Evolutionary conservation across 1,284 basidiomycete species (phyloP).

Genomic region (Ganoderma meredithae): DNA sequence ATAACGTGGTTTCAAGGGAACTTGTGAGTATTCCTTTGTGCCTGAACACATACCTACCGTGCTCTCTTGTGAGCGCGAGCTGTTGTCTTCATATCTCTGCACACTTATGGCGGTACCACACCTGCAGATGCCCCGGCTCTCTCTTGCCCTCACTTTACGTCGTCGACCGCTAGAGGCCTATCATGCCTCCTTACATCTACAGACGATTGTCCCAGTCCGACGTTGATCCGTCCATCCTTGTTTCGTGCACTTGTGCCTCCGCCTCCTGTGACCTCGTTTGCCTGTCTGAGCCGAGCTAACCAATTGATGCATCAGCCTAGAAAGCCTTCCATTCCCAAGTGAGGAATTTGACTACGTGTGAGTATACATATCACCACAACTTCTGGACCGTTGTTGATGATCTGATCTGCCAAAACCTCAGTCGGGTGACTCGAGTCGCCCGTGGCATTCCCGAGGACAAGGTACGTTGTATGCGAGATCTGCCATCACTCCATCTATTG

Average conservation of each 20-base stretch:
- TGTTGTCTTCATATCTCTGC: neutral
- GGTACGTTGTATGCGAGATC: slow-evolving; percentile 45
- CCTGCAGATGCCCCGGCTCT: neutral
- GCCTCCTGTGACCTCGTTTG: neutral
- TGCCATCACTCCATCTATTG: slow-evolving; percentile 13
- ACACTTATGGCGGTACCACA: neutral
- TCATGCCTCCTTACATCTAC: neutral
- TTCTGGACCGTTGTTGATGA: slow-evolving; percentile 24
- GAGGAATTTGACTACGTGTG: slow-evolving; percentile 80
- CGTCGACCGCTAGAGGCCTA: neutral
- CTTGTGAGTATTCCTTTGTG: slow-evolving; percentile 55
- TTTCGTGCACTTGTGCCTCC: neutral
- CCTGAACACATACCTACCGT: neutral
- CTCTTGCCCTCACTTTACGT: neutral
- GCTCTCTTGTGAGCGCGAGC: neutral
- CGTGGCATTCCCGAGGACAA: slow-evolving; percentile 77
- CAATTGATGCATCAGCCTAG: slow-evolving; percentile 52
- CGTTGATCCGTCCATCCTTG: no score
- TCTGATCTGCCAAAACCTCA: slow-evolving; percentile 38
- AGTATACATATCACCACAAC: slow-evolving; percentile 35
- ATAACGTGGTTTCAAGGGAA: slow-evolving; percentile 76
- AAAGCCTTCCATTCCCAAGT: slow-evolving; percentile 69
- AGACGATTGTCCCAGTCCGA: neutral
- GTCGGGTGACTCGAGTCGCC: slow-evolving; percentile 71
- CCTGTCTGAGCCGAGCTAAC: slow-evolving; percentile 16